Evolutionary conservation across 306 rosid genomes (phyloP).

Genomic region (Betula pendula): DNA sequence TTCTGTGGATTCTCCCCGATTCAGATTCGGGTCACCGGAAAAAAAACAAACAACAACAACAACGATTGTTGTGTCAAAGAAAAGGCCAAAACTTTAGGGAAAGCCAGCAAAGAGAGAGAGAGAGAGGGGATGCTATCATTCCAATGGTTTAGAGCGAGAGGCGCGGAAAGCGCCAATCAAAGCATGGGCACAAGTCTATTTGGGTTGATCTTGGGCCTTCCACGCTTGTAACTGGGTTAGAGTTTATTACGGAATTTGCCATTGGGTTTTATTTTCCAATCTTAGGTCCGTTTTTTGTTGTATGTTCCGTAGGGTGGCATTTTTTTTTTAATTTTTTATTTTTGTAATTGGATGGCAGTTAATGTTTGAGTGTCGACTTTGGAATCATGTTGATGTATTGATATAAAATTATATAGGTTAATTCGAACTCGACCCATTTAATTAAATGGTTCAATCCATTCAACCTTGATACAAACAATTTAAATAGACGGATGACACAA

Average conservation of each 20-base stretch:
- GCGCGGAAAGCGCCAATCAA: slow-evolving; percentile 62
- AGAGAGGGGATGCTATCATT: slow-evolving; percentile 17
- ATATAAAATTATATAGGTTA: too few relatives aligned
- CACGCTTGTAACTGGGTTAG: neutral
- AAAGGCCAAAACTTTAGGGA: slow-evolving; percentile 10
- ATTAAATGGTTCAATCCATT: too few relatives aligned
- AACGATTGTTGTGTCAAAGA: slow-evolving; percentile 5
- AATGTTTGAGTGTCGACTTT: too few relatives aligned
- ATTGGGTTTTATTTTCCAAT: neutral
- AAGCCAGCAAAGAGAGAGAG: slow-evolving; percentile 16
- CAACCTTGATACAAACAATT: too few relatives aligned
- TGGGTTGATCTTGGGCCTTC: slow-evolving; percentile 2
- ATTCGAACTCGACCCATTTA: too few relatives aligned
- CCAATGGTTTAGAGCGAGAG: slow-evolving; percentile 29
- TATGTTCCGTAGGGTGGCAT: too few relatives aligned
- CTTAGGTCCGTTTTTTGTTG: neutral
- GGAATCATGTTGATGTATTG: too few relatives aligned
- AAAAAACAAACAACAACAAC: neutral
- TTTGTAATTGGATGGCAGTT: too few relatives aligned
- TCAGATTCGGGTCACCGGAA: slow-evolving; percentile 34
- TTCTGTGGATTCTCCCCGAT: slow-evolving; percentile 13
- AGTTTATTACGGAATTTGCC: neutral
- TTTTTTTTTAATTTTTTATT: too few relatives aligned
- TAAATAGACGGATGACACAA: too few relatives aligned
- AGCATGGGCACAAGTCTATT: slow-evolving; percentile 21